A percentile compares a stretch with the other conserved stretches of the same genome.
phyloP scores from a whole-genome alignment of 2,329 filamentous ascomycete genomes.

The Calcarisporium arbuscula region DNA sequence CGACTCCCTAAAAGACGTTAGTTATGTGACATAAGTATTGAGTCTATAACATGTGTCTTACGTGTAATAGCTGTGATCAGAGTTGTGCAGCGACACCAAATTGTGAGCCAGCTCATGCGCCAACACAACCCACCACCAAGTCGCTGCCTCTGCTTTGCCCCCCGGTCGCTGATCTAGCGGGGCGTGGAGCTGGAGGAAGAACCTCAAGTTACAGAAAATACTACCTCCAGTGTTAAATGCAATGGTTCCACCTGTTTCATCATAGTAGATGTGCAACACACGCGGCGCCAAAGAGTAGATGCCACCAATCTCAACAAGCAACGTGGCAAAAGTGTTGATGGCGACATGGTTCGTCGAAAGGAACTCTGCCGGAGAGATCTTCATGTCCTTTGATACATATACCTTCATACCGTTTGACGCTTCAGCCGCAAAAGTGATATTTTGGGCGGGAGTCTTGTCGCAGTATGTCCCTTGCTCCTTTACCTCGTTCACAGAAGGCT shows the following conservation, averaged over 20 bases:
- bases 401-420: conserved; percentile 67
- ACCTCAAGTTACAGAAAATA: conserved; percentile 90
- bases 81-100: conserved; percentile 69
- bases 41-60: conserved; percentile 29
- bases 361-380: conserved; percentile 43
- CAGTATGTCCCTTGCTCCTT: conserved; percentile 84
- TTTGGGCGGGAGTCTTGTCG: conserved; percentile 66
- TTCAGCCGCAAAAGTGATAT: conserved; percentile 65
- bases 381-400: conserved; percentile 56
- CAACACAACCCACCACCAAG: conserved; percentile 93
- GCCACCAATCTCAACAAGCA: conserved; percentile 63
- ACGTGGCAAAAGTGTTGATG: conserved; percentile 61
- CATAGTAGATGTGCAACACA: conserved; percentile 81
- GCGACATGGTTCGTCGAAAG: conserved; percentile 52
- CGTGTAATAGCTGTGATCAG: conserved; percentile 79
- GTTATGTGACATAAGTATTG: no score
- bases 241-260: conserved; percentile 71
- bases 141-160: conserved; percentile 60
- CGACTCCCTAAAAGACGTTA: conserved; percentile 49
- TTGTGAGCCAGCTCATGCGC: conserved; percentile 97
- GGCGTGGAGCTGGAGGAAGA: conserved; percentile 74
- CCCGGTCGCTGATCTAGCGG: conserved; percentile 32
- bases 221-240: conserved; percentile 86
- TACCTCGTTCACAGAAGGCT: conserved; percentile 64
- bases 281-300: conserved; percentile 66